Base-by-base conservation (phyloP, 225 moss, liverwort and hornwort species). In the Polytrichum formosum region DNA sequence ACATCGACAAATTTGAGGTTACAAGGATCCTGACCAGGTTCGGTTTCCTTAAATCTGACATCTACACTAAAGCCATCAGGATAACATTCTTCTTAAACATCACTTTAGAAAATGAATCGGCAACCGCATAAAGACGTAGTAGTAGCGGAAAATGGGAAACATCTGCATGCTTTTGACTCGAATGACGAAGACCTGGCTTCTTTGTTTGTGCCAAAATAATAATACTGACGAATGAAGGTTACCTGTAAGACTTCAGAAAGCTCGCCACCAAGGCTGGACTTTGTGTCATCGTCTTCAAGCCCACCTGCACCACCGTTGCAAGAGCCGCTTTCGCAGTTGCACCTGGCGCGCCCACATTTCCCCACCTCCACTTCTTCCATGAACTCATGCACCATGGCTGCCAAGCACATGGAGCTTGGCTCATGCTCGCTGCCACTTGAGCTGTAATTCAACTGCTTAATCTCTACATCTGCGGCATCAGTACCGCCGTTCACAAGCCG, bases 351-450 rank as follows among this genome's bases (percentile, higher is more conserved):
- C 19, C 92, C 91, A 21, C 89, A 91, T 79, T 90, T 94, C 63
- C 79, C 84, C 28, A 66, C 62, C 58, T 82, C 82, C 28, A 67
- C 73, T 27, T 88, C 86, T 79, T 91, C 92, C 76, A 95, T 80
- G 70, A 91, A 95, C 53, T 95, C 92, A 63, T 83, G 86, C 59
- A 95, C 95, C 95, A 95, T 95, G 67, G 91, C 92, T 0, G 92
- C 95, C 70, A 95, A 77, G 74, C 95, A 95, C 54, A 84, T 79
- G 22, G 95, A 92, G 72, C 88, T 91, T 4, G 84, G 92, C 67
- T 89, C 95, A 65, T 95, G 95, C 86, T 95, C 92, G 70, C 91
- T 91, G 5, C 95, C 95, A 56, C 94, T 95, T 61, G 90, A 90
- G 74, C 92, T 87, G 68, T 91, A 90, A 28, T 82, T 77, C 28